Evolutionary conservation across 352 stramenopile genomes (phyloP).

Genomic region (Pythium aristosporum): DNA sequence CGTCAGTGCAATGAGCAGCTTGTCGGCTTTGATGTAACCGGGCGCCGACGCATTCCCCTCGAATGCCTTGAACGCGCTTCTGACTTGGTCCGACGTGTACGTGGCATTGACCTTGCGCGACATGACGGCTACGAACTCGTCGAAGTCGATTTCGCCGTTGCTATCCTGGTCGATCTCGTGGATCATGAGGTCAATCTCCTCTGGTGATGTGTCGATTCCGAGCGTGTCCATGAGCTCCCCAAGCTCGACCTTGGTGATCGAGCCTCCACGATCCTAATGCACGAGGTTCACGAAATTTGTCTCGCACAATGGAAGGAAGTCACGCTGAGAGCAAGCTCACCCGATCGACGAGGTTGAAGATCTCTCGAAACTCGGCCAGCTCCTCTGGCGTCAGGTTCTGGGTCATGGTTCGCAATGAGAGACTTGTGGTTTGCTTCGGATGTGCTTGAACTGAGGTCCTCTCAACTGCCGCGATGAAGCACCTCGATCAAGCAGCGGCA

Average conservation of each 20-base stretch:
- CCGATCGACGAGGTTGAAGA: constrained; percentile 94
- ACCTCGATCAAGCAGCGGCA: neutral
- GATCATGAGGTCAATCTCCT: constrained; percentile 96
- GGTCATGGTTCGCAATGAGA: constrained; percentile 33
- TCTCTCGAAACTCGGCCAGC: constrained; percentile 91
- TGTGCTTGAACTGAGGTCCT: neutral
- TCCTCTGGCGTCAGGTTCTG: constrained; percentile 77
- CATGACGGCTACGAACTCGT: constrained; percentile 95
- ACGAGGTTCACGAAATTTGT: neutral
- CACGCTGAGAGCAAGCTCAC: constrained; percentile 28
- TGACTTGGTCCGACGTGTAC: constrained; percentile 93
- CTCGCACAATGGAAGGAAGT: too few species aligned
- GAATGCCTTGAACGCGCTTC: constrained; percentile 86
- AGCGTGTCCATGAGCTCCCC: constrained; percentile 93
- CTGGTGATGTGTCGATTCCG: constrained; percentile 89
- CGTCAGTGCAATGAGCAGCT: constrained; percentile 82
- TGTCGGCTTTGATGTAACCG: constrained; percentile 84
- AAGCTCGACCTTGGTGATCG: constrained; percentile 94
- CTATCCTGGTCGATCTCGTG: constrained; percentile 94
- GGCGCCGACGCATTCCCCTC: constrained; percentile 61
- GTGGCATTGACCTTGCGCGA: constrained; percentile 93
- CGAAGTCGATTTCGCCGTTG: constrained; percentile 94
- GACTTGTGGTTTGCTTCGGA: neutral
- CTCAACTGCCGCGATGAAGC: neutral
- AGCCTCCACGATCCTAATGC: constrained; percentile 85